phyloP scores from a whole-genome alignment of 164 flowering plant genomes.

The Magnolia kwangsiensis region DNA sequence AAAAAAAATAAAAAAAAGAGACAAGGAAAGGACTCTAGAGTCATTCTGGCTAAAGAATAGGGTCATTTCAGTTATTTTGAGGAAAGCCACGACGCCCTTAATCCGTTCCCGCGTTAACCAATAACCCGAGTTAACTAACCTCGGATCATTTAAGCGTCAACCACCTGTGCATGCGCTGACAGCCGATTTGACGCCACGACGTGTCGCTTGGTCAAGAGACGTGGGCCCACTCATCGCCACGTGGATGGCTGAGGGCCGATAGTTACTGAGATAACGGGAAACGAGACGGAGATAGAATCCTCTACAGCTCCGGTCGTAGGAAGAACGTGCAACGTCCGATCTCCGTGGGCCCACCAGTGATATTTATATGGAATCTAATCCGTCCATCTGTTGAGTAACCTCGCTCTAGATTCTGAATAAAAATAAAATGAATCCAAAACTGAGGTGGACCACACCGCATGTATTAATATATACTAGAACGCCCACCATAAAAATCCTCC shows the following conservation, averaged over 20 bases:
- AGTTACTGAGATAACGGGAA: background rate
- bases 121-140: background rate
- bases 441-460: too few relatives aligned
- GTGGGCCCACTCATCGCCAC: background rate
- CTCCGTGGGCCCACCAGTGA: too few relatives aligned
- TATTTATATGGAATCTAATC: background rate
- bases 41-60: background rate
- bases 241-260: background rate
- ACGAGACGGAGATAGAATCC: background rate
- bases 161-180: slow-evolving; percentile 1
- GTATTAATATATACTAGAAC: too few relatives aligned
- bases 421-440: too few relatives aligned
- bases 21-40: background rate
- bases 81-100: background rate
- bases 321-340: background rate
- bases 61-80: background rate
- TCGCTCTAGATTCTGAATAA: background rate
- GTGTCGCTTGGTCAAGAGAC: background rate
- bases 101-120: background rate
- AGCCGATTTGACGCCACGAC: slow-evolving; percentile 11
- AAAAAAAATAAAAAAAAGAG: background rate
- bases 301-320: background rate
- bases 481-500: too few relatives aligned
- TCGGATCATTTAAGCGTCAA: background rate
- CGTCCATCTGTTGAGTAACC: background rate